phyloP scores from a whole-genome alignment of 495 filamentous ascomycete species.

The Xylaria grammica region DNA sequence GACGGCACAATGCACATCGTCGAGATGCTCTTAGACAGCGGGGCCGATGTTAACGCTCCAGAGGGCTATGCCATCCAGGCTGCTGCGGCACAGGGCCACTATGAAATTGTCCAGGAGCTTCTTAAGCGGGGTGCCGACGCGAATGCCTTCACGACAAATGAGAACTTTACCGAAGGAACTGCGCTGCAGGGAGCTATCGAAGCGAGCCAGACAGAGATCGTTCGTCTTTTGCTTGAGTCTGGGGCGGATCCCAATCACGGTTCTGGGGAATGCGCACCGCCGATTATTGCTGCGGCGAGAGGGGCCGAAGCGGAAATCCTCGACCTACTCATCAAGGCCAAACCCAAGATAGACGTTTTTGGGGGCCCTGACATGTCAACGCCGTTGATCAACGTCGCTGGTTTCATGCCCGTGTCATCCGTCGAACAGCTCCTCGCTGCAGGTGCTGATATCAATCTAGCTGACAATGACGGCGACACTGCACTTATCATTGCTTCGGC shows the following conservation, averaged over 20 bases:
- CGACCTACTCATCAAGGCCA: constrained; percentile 33
- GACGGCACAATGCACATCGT: constrained; percentile 38
- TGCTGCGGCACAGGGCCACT: constrained; percentile 39
- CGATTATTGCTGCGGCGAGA: constrained; percentile 35
- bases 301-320: constrained; percentile 36
- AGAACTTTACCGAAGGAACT: constrained; percentile 35
- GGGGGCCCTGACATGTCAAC: constrained; percentile 27
- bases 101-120: constrained; percentile 38
- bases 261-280: constrained; percentile 32
- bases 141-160: constrained; percentile 33
- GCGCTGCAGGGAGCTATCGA: constrained; percentile 41
- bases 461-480: constrained; percentile 39
- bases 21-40: constrained; percentile 32
- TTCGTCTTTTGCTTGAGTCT: constrained; percentile 37
- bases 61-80: constrained; percentile 40
- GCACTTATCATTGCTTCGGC: constrained; percentile 36
- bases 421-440: constrained; percentile 35
- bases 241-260: constrained; percentile 38
- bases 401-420: constrained; percentile 34
- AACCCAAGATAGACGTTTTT: constrained; percentile 32
- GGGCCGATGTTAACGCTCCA: constrained; percentile 35
- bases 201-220: constrained; percentile 34
- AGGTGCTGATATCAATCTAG: constrained; percentile 41
- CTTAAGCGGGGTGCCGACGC: constrained; percentile 39
- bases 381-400: constrained; percentile 33